Evolutionary conservation across 306 rosid species (phyloP).

Genomic region (Trifolium subterraneum): DNA sequence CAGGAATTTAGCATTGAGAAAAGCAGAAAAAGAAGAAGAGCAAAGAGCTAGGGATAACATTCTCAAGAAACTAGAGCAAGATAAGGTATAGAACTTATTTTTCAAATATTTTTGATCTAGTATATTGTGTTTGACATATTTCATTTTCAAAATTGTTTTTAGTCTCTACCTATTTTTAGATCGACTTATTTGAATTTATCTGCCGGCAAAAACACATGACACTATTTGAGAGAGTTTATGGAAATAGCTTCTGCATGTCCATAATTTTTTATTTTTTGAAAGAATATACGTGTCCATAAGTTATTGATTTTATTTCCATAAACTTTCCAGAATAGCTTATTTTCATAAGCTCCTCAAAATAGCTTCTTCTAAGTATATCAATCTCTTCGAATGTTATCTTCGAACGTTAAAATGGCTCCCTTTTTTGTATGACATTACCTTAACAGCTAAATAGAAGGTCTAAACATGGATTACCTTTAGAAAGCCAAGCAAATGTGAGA

Average conservation of each 20-base stretch:
- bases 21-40: conserved; percentile 80
- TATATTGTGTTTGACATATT: conserved; percentile 13
- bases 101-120: not conserved
- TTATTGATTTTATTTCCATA: not conserved
- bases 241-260: not conserved
- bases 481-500: conserved; percentile 38
- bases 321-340: not conserved
- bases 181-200: not conserved
- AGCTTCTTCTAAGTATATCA: not conserved
- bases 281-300: not conserved
- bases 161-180: not conserved
- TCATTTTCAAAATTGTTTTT: not conserved
- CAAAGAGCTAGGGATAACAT: conserved; percentile 70
- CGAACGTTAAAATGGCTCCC: not conserved
- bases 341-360: not conserved
- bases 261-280: not conserved
- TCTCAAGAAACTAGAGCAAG: conserved; percentile 68
- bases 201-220: not conserved
- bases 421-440: conserved; percentile 7
- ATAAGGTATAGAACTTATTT: conserved; percentile 65
- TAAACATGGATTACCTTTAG: conserved; percentile 51
- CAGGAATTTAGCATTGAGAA: conserved; percentile 55
- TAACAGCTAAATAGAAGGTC: conserved; percentile 66
- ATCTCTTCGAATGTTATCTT: not conserved
- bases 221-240: not conserved